Evolutionary conservation across 2,329 filamentous ascomycete genomes (phyloP).

Genomic region (Zopfia rhizophila): DNA sequence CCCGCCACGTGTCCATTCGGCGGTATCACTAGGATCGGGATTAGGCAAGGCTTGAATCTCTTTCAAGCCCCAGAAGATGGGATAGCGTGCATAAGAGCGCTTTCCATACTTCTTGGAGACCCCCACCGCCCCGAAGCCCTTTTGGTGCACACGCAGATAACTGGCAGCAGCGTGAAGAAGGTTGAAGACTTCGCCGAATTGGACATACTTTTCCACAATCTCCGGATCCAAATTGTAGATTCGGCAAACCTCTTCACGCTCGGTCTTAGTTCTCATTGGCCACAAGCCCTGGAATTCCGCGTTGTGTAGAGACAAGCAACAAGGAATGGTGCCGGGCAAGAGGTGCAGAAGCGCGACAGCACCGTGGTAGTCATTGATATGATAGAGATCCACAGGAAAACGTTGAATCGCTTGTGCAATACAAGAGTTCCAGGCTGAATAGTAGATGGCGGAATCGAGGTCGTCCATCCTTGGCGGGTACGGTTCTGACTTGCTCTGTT

Average conservation of each 20-base stretch:
- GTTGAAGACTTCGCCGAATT: slow-evolving; percentile 76
- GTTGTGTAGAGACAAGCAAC: slow-evolving; percentile 73
- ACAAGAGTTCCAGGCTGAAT: slow-evolving; percentile 76
- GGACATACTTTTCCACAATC: slow-evolving; percentile 69
- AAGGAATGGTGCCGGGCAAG: slow-evolving; percentile 71
- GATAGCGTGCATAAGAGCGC: slow-evolving; percentile 72
- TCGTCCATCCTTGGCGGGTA: slow-evolving; percentile 77
- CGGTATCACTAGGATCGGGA: slow-evolving; percentile 72
- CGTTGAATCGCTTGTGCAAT: slow-evolving; percentile 71
- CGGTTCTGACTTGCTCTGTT: slow-evolving; percentile 70
- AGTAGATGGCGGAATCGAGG: slow-evolving; percentile 73
- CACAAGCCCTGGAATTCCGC: slow-evolving; percentile 76
- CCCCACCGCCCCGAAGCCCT: slow-evolving; percentile 74
- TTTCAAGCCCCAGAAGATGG: slow-evolving; percentile 74
- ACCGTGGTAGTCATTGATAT: slow-evolving; percentile 73
- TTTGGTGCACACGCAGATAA: slow-evolving; percentile 73
- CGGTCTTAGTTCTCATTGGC: slow-evolving; percentile 71
- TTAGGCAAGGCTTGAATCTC: slow-evolving; percentile 70
- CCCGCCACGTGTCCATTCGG: slow-evolving; percentile 67
- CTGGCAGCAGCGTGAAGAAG: slow-evolving; percentile 72
- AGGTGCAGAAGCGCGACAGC: slow-evolving; percentile 72
- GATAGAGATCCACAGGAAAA: slow-evolving; percentile 70
- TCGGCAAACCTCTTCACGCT: slow-evolving; percentile 70
- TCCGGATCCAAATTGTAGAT: slow-evolving; percentile 71
- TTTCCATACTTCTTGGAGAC: slow-evolving; percentile 76